These are phyloP conservation scores for Cladosporium oxysporum DNA, from an alignment of 2,329 filamentous ascomycete species.

Conservation along the genomic window DNA sequence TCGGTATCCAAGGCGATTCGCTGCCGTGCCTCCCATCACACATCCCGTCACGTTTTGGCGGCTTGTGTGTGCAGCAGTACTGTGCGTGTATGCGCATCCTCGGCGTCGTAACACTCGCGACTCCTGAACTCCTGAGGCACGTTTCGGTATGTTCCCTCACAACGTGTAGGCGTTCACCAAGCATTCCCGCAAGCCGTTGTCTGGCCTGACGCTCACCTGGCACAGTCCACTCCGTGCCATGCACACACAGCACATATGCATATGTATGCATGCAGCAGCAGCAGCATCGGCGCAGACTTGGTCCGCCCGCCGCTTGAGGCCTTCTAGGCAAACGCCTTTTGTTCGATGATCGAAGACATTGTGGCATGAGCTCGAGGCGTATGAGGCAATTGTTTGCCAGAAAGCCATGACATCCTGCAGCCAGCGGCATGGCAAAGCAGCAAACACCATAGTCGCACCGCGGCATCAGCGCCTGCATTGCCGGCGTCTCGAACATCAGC, in stretches of 20 bases:
- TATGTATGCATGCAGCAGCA: neutral
- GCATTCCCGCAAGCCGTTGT: neutral
- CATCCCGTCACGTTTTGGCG: neutral
- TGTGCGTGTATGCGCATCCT: neutral
- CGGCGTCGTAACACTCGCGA: neutral
- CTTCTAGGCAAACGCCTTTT: conserved; percentile 15
- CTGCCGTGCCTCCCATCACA: neutral
- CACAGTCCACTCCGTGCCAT: conserved; percentile 8
- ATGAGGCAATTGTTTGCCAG: conserved; percentile 1
- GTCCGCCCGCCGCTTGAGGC: neutral
- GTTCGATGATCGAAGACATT: conserved; percentile 19
- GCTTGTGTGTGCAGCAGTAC: neutral
- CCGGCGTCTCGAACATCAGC: conserved; percentile 11
- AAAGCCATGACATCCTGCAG: neutral
- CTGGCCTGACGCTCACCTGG: conserved; percentile 4
- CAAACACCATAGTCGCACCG: neutral
- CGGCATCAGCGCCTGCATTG: neutral
- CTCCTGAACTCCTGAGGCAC: conserved; percentile 6
- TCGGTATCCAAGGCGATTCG: conserved; percentile 11
- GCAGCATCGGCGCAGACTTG: neutral
- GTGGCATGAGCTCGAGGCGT: conserved; percentile 2
- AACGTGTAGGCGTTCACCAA: neutral
- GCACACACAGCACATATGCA: conserved; percentile 8
- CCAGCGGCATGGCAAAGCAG: neutral
- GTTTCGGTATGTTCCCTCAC: conserved; percentile 1